A percentile compares a stretch with the other conserved stretches of the same genome.
Evolutionary conservation across 208 protist species (phyloP).

Genomic region (Acanthamoeba royreba): DNA sequence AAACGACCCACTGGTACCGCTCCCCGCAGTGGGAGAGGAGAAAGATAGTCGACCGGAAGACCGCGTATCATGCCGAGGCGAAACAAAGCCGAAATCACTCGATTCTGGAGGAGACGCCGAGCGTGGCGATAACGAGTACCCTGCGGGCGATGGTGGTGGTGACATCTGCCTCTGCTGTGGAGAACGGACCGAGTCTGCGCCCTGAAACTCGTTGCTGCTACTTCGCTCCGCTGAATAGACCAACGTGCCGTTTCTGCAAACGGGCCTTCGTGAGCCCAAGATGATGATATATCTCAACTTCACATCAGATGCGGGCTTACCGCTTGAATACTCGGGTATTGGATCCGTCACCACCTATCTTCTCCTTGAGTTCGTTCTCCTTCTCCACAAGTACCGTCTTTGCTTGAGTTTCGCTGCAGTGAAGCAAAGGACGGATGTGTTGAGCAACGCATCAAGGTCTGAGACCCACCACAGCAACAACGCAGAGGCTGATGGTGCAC

Average conservation of each 20-base stretch:
- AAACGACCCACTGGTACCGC: background rate
- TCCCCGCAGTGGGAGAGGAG: background rate
- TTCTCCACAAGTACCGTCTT: background rate
- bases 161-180: background rate
- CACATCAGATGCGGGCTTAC: background rate
- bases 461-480: background rate
- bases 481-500: background rate
- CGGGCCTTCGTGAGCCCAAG: background rate
- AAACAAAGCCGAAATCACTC: background rate
- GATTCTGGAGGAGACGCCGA: background rate
- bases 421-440: too few relatives aligned
- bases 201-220: background rate
- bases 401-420: background rate
- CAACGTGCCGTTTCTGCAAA: background rate
- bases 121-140: background rate
- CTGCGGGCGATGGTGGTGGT: background rate
- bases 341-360: background rate
- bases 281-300: background rate
- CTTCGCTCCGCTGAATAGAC: background rate
- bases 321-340: background rate
- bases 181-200: background rate
- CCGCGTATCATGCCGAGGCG: background rate
- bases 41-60: background rate
- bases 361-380: conserved; percentile 13
- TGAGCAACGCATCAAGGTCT: background rate